Conservation (phyloP, 371 early-diverging fungal species). For the Coelomomyces lativittatus region DNA sequence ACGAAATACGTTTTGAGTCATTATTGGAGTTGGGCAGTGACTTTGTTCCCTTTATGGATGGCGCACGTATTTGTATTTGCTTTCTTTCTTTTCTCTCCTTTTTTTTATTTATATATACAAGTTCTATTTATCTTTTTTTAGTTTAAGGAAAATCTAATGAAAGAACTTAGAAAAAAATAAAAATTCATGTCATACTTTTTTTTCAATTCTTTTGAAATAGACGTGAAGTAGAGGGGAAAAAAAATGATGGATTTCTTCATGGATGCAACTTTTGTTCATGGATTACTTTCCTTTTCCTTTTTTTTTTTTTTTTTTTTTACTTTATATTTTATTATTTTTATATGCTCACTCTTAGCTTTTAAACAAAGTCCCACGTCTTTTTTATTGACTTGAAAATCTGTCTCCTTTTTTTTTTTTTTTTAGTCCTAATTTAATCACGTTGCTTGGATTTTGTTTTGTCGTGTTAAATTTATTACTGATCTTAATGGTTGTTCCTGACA, state of each 20-base stretch:
- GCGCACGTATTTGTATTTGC: conserved; percentile 47
- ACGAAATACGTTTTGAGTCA: conserved; percentile 60
- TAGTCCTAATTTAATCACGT: conserved; percentile 91
- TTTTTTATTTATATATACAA: neutral
- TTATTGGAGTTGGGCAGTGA: conserved; percentile 76
- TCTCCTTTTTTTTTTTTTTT: neutral
- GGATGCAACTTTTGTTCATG: too few species aligned
- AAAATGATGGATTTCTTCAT: too few species aligned
- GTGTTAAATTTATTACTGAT: conserved; percentile 50
- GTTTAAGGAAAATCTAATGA: neutral
- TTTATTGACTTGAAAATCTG: too few species aligned
- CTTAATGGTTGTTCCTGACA: conserved; percentile 49
- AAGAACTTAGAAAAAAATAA: too few species aligned
- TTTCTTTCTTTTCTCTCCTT: neutral
- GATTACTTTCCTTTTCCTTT: too few species aligned
- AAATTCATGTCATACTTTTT: neutral
- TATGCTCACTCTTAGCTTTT: too few species aligned
- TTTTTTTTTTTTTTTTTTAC: too few species aligned
- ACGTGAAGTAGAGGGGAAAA: too few species aligned
- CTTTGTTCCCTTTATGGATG: conserved; percentile 73
- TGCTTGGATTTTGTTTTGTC: conserved; percentile 76
- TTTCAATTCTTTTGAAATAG: conserved; percentile 1
- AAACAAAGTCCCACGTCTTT: too few species aligned
- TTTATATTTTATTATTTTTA: too few species aligned
- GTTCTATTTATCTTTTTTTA: neutral